Percentiles rank a stretch among this genome's conserved stretches.
These are phyloP conservation scores for Exophiala sideris DNA, from an alignment of 2,329 filamentous ascomycete genomes.

Conservation along the genomic window DNA sequence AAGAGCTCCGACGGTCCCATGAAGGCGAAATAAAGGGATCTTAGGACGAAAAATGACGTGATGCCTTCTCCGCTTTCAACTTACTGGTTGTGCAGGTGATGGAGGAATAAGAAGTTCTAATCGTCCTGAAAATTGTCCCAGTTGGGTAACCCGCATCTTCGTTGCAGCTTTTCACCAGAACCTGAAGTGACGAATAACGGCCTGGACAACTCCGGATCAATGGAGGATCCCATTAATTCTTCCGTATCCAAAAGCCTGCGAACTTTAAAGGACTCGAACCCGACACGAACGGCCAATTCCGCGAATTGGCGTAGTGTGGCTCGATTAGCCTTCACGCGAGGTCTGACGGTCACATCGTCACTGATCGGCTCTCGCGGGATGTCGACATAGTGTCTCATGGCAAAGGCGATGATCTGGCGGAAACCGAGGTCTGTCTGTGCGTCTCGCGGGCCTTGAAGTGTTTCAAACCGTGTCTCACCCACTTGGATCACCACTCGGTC, in stretches of 20 bases:
- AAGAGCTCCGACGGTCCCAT: too few relatives aligned
- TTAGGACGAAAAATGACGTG: constrained; percentile 1
- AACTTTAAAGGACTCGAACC: constrained; percentile 1
- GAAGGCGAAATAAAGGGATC: background rate
- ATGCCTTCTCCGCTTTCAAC: background rate
- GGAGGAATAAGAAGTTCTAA: background rate
- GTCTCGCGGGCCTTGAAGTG: background rate
- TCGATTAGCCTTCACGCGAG: background rate
- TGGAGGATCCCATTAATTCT: background rate
- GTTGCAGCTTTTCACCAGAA: background rate
- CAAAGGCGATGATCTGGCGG: background rate
- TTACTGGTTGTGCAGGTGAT: background rate
- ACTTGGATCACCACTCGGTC: constrained; percentile 1
- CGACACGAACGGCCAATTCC: background rate
- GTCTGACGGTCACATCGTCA: background rate
- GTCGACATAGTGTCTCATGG: background rate
- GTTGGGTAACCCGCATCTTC: background rate
- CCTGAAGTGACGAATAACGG: background rate
- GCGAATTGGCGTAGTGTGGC: background rate
- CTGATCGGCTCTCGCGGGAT: background rate
- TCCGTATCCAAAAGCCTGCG: background rate
- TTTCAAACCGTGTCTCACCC: background rate
- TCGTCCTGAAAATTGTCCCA: background rate
- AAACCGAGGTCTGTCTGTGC: background rate
- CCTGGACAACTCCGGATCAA: background rate